These are phyloP conservation scores for Pythium dissimile DNA, from an alignment of 352 stramenopile genomes.

Conservation along the genomic window DNA sequence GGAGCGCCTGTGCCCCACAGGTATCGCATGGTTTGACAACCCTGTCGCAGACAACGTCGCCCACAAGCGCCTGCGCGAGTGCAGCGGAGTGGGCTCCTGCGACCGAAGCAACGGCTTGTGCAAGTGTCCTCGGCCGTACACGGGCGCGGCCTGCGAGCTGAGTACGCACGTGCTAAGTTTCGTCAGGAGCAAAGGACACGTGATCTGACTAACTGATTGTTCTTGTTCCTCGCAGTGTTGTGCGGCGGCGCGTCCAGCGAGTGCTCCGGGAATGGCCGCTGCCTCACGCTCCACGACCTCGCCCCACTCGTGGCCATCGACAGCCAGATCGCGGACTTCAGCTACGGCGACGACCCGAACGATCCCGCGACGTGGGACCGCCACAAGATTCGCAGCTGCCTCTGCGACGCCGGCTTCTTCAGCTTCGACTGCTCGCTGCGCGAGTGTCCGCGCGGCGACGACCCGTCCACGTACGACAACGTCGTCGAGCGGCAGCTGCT, in stretches of 20 bases:
- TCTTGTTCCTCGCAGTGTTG: conserved; percentile 34
- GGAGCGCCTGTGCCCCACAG: conserved; percentile 54
- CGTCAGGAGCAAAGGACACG: no score
- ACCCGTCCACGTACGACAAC: conserved; percentile 62
- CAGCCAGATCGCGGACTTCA: conserved; percentile 45
- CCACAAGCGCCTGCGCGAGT: conserved; percentile 50
- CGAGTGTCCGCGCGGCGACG: conserved; percentile 66
- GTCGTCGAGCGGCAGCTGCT: conserved; percentile 57
- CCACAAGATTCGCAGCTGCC: conserved; percentile 56
- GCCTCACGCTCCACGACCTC: conserved; percentile 62
- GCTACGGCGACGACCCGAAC: conserved; percentile 66
- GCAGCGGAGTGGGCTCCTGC: conserved; percentile 58
- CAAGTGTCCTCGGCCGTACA: conserved; percentile 71
- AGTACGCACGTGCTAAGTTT: conserved; percentile 33
- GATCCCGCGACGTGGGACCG: conserved; percentile 71
- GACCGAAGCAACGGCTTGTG: conserved; percentile 66
- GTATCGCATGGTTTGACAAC: conserved; percentile 65
- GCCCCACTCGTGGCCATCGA: conserved; percentile 53
- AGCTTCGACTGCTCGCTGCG: conserved; percentile 71
- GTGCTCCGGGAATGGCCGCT: conserved; percentile 77
- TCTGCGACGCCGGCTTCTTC: conserved; percentile 55
- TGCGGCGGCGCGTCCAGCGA: conserved; percentile 38
- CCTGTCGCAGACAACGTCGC: conserved; percentile 47
- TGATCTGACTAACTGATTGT: background rate
- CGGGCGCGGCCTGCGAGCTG: conserved; percentile 56